Percentiles rank a stretch among this genome's conserved stretches.
Conservation (phyloP, 805 yeast species). For the Nakazawaea ernobii region DNA sequence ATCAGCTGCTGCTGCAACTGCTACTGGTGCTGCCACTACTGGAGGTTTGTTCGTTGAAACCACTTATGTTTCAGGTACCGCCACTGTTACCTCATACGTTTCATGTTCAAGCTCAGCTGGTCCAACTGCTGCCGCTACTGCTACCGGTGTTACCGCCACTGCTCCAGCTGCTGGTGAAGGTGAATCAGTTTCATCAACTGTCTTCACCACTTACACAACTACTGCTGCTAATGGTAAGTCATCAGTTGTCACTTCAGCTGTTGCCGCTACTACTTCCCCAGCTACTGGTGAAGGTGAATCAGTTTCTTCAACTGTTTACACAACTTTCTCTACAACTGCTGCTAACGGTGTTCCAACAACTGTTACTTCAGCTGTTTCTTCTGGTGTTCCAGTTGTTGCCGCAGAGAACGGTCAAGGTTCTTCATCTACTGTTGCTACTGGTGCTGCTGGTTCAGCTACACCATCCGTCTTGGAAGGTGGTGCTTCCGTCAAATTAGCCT, state of each 20-base stretch:
- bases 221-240: constrained; percentile 12
- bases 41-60: neutral
- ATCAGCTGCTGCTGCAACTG: neutral
- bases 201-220: constrained; percentile 9
- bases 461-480: constrained; percentile 9
- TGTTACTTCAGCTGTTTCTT: neutral
- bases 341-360: neutral
- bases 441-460: constrained; percentile 3
- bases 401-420: neutral
- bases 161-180: constrained; percentile 4
- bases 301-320: neutral
- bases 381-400: neutral
- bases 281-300: neutral
- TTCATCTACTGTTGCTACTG: constrained; percentile 1
- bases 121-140: constrained; percentile 14
- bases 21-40: constrained; percentile 15
- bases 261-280: constrained; percentile 1
- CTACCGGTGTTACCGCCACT: constrained; percentile 8
- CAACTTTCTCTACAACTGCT: neutral
- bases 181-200: constrained; percentile 7
- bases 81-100: constrained; percentile 11
- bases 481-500: constrained; percentile 2
- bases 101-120: constrained; percentile 1
- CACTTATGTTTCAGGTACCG: constrained; percentile 9
- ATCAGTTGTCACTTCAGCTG: constrained; percentile 9